Percentiles rank a stretch among this genome's conserved stretches.
phyloP scores from a whole-genome alignment of 2,329 filamentous ascomycete genomes.

The Kalaharituber pfeilii region DNA sequence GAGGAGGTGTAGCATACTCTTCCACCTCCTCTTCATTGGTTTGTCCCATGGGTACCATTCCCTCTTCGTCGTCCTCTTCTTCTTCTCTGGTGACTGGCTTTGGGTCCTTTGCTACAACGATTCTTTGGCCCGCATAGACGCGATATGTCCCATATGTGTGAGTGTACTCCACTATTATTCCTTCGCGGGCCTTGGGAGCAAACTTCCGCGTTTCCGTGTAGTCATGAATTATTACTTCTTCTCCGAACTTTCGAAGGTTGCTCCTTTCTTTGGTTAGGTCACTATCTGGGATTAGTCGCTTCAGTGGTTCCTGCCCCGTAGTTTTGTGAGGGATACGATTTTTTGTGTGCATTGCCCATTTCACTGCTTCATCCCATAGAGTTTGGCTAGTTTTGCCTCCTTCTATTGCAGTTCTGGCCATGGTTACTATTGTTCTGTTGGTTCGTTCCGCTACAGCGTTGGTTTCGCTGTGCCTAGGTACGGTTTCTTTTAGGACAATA shows the following conservation, averaged over 20 bases:
- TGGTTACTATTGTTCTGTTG: not conserved
- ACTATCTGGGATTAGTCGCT: too few relatives aligned
- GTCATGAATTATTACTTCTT: not conserved
- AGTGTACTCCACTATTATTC: not conserved
- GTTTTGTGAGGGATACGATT: not conserved
- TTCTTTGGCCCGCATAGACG: not conserved
- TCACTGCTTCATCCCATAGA: not conserved
- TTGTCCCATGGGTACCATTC: too few relatives aligned
- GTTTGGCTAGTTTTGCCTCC: not conserved
- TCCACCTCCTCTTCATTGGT: too few relatives aligned
- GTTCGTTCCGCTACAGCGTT: not conserved
- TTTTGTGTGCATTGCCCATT: not conserved
- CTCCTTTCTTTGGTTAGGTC: not conserved
- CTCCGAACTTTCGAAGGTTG: not conserved
- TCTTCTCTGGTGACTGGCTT: not conserved
- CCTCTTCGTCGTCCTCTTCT: too few relatives aligned
- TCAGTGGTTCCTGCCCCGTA: not conserved
- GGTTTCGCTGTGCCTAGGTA: not conserved
- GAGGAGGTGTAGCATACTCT: too few relatives aligned
- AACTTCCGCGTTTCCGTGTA: not conserved
- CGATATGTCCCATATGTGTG: not conserved
- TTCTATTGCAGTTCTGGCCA: not conserved
- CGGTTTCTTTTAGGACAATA: not conserved
- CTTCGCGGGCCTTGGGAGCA: not conserved
- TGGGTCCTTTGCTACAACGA: not conserved